Evolutionary conservation across 176 grass and related monocot genomes (phyloP), one percentile per base, ranked within the genome.

Genomic region (Musa beccarii): DNA sequence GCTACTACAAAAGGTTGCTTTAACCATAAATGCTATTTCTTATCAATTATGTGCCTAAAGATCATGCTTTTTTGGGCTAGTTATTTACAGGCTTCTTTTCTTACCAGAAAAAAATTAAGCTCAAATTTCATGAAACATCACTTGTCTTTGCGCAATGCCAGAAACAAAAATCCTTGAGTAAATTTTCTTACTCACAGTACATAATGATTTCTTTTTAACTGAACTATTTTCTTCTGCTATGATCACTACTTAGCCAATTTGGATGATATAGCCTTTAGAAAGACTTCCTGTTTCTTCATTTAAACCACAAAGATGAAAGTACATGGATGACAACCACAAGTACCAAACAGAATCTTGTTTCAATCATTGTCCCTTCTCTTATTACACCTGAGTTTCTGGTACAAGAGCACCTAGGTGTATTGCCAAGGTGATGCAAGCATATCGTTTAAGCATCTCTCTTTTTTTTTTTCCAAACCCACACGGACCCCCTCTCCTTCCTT

Each of bases 1-100:
- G 14, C 76, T 94, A 11, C 84, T 99, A 34, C 90, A 91, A 69
- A 73, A 99, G 95, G 90, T 94, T 86, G 80, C 68, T 63, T 75
- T n/a, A 10, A 72, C 21, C 5, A 53, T 13, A 54, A 72, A 0
- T 21, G n/a, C 3, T 68, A 11, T 17, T 54, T 5, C 13, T 28
- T 21, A 28, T 28, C 23, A 29, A 74, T 56, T 74, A 54, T 25
- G 19, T 25, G 12, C 66, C 17, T 29, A 4, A 34, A n/a, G 16
- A 51, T 70, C 15, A 70, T 70, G 16, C 3, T 34, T 20, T 10
- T 70, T 70, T 70, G 10, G 1, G 8, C 17, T 49, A 10, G 11
- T 70, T n/a, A 8, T 59, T 59, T 59, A 59, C 57, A 59, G n/a
- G 17, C 0, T 57, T 57, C 2, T 19, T 59, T 59, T 15, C 16